Percentiles rank a stretch among this genome's conserved stretches.
These are phyloP conservation scores for Sporothrix brasiliensis DNA, from an alignment of 2,329 filamentous ascomycete genomes.

Conservation along the genomic window DNA sequence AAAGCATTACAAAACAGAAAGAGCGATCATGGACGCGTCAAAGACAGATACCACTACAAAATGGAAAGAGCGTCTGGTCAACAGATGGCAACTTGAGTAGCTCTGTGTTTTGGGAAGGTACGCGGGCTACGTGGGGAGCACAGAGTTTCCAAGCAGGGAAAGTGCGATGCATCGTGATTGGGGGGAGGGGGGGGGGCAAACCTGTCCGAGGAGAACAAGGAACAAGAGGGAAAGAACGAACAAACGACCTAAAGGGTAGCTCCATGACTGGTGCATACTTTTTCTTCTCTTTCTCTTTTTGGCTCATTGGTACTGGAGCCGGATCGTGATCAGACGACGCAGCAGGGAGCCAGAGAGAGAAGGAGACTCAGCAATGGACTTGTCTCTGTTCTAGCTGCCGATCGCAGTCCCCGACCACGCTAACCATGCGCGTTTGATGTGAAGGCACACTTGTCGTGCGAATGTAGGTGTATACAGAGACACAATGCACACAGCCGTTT, in stretches of 20 bases:
- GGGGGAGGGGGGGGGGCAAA: neutral
- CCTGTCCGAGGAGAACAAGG: neutral
- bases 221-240: constrained; percentile 2
- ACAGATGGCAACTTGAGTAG: neutral
- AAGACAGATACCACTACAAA: neutral
- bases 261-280: neutral
- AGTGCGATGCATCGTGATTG: constrained; percentile 27
- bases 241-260: neutral
- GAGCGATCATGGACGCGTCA: constrained; percentile 16
- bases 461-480: no score
- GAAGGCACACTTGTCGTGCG: neutral
- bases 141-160: constrained; percentile 23
- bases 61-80: neutral
- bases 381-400: constrained; percentile 1
- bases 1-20: constrained; percentile 7
- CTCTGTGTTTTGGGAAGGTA: constrained; percentile 21
- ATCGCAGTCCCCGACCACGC: constrained; percentile 15
- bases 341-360: neutral
- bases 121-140: constrained; percentile 5
- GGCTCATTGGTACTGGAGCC: no score
- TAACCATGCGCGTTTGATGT: constrained; percentile 18
- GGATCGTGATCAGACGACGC: no score
- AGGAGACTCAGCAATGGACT: neutral
- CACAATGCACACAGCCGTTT: neutral
- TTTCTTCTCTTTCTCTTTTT: neutral